phyloP scores from a whole-genome alignment of 208 protist genomes.

The Phytomonas sp. region DNA sequence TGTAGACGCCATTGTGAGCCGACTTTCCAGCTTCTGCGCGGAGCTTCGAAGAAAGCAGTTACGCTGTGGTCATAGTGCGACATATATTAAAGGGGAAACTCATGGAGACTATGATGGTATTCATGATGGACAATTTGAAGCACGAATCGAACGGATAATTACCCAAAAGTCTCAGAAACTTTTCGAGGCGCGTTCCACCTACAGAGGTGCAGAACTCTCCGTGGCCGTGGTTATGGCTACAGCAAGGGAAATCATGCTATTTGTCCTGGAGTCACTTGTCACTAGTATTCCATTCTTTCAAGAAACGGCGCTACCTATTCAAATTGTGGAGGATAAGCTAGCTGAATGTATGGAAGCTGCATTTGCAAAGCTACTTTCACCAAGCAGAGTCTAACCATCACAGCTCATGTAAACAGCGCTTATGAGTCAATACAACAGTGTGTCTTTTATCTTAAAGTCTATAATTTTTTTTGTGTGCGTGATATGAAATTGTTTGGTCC shows the following conservation, averaged over 20 bases:
- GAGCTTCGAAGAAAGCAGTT: background rate
- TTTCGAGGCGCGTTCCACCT: background rate
- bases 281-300: background rate
- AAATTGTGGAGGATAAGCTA: background rate
- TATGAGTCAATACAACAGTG: background rate
- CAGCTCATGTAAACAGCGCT: background rate
- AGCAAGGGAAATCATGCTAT: constrained; percentile 14
- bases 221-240: constrained; percentile 12
- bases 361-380: background rate
- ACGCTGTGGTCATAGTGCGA: background rate
- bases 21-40: background rate
- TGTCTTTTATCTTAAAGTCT: background rate
- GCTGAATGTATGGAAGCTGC: background rate
- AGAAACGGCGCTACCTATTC: background rate
- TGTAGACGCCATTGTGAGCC: background rate
- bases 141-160: background rate
- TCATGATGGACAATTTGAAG: background rate
- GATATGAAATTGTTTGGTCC: background rate
- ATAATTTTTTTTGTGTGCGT: background rate
- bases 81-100: background rate
- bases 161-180: background rate
- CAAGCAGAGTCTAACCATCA: background rate
- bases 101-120: background rate
- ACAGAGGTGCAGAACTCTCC: background rate
- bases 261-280: background rate